Conservation (phyloP, 192 early-diverging fungal species). For the Umbelopsis vinacea region DNA sequence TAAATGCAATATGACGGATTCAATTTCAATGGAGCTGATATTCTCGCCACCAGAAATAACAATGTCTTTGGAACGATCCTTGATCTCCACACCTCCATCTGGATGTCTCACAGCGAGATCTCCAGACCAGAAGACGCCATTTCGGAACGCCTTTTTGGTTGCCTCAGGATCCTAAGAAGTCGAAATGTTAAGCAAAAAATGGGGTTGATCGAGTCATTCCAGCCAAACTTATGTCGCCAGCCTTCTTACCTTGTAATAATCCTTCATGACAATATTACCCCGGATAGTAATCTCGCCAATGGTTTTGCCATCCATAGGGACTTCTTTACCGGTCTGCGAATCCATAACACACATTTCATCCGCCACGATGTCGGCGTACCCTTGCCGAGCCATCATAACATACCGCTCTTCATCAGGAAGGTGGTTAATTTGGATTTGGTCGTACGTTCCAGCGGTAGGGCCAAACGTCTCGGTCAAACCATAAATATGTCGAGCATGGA, state of each 20-base stretch:
- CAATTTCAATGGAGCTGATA: constrained; percentile 60
- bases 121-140: constrained; percentile 62
- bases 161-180: constrained; percentile 54
- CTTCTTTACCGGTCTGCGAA: constrained; percentile 42
- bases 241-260: constrained; percentile 40
- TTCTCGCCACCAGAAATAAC: constrained; percentile 70
- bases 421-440: constrained; percentile 34
- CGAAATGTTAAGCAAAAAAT: no score
- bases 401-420: constrained; percentile 40
- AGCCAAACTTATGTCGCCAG: no score
- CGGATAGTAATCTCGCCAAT: constrained; percentile 61
- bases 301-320: constrained; percentile 52
- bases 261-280: constrained; percentile 64
- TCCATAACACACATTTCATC: constrained; percentile 61
- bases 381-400: constrained; percentile 54
- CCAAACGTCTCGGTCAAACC: constrained; percentile 68
- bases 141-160: constrained; percentile 56
- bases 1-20: constrained; percentile 52
- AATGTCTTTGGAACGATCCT: constrained; percentile 65
- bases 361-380: constrained; percentile 50
- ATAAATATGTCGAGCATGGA: constrained; percentile 63
- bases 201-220: no score
- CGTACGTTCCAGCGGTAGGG: constrained; percentile 47
- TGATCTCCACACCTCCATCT: constrained; percentile 63
- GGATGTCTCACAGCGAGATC: constrained; percentile 63